Conservation (phyloP, 495 filamentous ascomycete genomes). For the Xylona heveae region DNA sequence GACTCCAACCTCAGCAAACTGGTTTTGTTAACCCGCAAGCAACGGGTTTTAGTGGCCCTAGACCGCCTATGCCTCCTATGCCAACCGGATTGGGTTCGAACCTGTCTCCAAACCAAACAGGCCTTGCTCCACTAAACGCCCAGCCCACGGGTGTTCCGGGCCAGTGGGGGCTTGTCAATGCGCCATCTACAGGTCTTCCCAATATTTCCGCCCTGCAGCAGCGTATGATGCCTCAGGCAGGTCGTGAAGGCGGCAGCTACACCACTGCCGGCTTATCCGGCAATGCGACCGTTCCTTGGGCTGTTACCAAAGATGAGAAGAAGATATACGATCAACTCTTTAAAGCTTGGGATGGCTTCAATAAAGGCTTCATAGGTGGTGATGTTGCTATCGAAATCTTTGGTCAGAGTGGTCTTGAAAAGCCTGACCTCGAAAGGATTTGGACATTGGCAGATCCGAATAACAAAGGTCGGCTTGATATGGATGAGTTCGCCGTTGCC, state of each 20-base stretch:
- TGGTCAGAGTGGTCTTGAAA: slow-evolving; percentile 83
- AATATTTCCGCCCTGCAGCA: slow-evolving; percentile 87
- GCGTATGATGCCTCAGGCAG: slow-evolving; percentile 95
- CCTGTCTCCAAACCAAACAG: slow-evolving; percentile 43
- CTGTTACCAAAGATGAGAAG: slow-evolving; percentile 97
- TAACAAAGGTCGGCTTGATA: slow-evolving; percentile 81
- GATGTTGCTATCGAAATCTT: slow-evolving; percentile 95
- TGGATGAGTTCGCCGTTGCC: slow-evolving; percentile 95
- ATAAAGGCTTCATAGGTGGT: slow-evolving; percentile 81
- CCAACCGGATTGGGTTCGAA: slow-evolving; percentile 54
- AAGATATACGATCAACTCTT: slow-evolving; percentile 92
- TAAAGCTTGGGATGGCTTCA: slow-evolving; percentile 88
- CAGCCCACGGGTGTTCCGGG: slow-evolving; percentile 95
- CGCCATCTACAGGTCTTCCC: slow-evolving; percentile 70
- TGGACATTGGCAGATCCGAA: slow-evolving; percentile 91
- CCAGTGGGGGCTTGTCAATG: slow-evolving; percentile 95
- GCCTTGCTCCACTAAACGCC: slow-evolving; percentile 46
- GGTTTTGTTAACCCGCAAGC: slow-evolving; percentile 29
- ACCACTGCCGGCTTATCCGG: slow-evolving; percentile 76
- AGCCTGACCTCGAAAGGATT: slow-evolving; percentile 70
- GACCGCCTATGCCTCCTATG: slow-evolving; percentile 90
- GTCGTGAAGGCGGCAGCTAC: slow-evolving; percentile 67
- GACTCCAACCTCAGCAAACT: slow-evolving; percentile 23
- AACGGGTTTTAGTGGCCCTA: slow-evolving; percentile 48
- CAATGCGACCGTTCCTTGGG: slow-evolving; percentile 93